Conservation (phyloP, 306 rosid genomes). For the Mucuna pruriens region DNA sequence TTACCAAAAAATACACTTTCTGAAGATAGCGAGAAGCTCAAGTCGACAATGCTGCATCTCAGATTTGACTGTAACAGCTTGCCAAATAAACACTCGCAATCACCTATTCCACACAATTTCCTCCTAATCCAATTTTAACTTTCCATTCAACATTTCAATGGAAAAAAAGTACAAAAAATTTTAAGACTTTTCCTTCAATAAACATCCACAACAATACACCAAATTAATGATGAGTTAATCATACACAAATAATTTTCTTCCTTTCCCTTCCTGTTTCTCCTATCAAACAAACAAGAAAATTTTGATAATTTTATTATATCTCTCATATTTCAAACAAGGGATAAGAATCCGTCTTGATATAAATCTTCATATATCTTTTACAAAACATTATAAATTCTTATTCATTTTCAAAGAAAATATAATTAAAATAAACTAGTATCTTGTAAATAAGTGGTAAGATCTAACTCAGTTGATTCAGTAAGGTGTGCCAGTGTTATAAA, state of each 20-base stretch:
- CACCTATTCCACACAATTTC: not conserved
- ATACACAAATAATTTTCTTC: not conserved
- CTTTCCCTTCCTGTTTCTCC: not conserved
- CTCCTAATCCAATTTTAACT: slow-evolving; percentile 2
- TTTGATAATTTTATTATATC: not conserved
- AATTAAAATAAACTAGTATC: too few species aligned
- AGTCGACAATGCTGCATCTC: not conserved
- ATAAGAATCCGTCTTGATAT: not conserved
- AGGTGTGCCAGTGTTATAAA: too few species aligned
- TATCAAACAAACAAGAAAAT: not conserved
- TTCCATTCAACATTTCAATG: not conserved
- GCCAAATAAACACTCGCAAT: not conserved
- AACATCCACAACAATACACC: not conserved
- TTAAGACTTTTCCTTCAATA: not conserved
- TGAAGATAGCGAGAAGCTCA: slow-evolving; percentile 32
- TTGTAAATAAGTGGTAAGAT: too few species aligned
- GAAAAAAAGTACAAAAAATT: not conserved
- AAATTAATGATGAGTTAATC: not conserved
- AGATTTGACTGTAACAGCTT: slow-evolving; percentile 26
- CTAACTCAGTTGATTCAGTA: too few species aligned
- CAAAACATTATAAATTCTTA: too few species aligned
- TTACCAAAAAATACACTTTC: slow-evolving; percentile 21
- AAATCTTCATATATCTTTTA: too few species aligned
- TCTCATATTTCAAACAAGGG: not conserved
- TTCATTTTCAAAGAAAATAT: too few species aligned